Evolutionary conservation across 1,284 basidiomycete species (phyloP).

Genomic region (Sporisorium exsertum): DNA sequence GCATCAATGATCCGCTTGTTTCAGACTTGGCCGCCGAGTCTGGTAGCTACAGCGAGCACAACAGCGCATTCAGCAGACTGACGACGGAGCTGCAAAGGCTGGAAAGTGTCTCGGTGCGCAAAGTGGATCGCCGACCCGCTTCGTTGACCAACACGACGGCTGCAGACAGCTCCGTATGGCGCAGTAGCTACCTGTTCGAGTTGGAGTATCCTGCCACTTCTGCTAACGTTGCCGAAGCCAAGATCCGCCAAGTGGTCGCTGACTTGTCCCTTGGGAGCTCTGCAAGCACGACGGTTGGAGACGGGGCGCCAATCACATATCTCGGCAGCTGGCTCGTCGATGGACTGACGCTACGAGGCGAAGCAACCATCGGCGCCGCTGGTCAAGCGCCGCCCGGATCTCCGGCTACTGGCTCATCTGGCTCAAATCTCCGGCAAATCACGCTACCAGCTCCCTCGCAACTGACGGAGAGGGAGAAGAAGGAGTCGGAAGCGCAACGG

Average conservation of each 20-base stretch:
- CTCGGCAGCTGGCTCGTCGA: conserved; percentile 50
- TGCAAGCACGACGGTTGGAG: conserved; percentile 7
- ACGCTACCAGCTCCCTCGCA: conserved; percentile 5
- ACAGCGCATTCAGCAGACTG: conserved; percentile 15
- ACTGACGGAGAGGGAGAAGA: conserved; percentile 32
- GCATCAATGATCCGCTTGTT: conserved; percentile 29
- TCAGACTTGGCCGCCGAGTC: conserved; percentile 27
- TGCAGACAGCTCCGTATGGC: conserved; percentile 39
- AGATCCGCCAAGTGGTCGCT: conserved; percentile 32
- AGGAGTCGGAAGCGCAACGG: conserved; percentile 36
- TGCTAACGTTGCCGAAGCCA: conserved; percentile 13
- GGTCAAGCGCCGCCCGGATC: not conserved
- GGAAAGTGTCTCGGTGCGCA: conserved; percentile 30
- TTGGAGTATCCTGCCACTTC: conserved; percentile 30
- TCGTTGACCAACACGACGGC: conserved; percentile 7
- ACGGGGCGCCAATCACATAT: conserved; percentile 9
- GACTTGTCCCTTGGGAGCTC: conserved; percentile 22
- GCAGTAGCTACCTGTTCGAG: conserved; percentile 46
- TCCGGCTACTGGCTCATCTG: conserved; percentile 14
- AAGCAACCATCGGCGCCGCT: not conserved
- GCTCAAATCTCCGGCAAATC: conserved; percentile 1
- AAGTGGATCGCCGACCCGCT: conserved; percentile 42
- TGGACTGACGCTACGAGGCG: conserved; percentile 18
- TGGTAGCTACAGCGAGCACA: conserved; percentile 13
- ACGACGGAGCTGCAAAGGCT: conserved; percentile 16